Evolutionary conservation across 83 land plant genomes (phyloP), one percentile per base, ranked within the genome.

Genomic region (Thuja plicata): DNA sequence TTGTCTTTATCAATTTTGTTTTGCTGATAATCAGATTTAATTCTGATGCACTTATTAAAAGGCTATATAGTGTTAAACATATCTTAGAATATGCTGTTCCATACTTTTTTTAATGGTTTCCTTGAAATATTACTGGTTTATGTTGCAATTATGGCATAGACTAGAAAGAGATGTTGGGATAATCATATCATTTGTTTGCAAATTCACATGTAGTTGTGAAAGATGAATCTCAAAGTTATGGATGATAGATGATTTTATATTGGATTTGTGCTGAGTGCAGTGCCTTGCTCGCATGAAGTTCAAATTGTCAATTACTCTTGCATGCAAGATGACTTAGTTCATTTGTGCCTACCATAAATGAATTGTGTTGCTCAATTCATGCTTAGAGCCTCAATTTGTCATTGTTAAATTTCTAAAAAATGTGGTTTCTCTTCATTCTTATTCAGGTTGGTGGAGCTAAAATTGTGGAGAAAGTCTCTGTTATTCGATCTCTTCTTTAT

Each of bases 391-490:
- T 32, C 46, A 3, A 45, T 82, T 45, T 82, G 54, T 82, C 54
- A 84, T 48, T 17, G 1, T 40, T 82, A 43, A 82, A n/a, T 0
- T 82, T 16, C n/a, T 82, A 43, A 9, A n/a, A 38, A 48, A 88
- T 41, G 12, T 24, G 30, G 40, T 88, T 85, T 0, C 27, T 66
- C 38, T 89, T 66, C 54, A 50, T 46, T 86, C 24, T 80, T 24
- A 38, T 91, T 91, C 95, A 96, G 98, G 91, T 96, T 88, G 96
- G 96, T 40, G 98, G 98, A 62, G 93, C 90, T n/a, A 93, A 93
- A 74, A 89, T 96, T 77, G 15, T 76, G 9, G 70, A 90, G 24
- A 95, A 93, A 87, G 89, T 88, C 16, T 80, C 46, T 91, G 95
- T 95, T 27, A 66, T 95, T 88, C 90, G 54, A 13, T 48, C 86